A percentile compares a stretch with the other conserved stretches of the same genome.
Evolutionary conservation across 129 eudicot genomes (phyloP).

Genomic region (Chrysanthemum seticuspe): DNA sequence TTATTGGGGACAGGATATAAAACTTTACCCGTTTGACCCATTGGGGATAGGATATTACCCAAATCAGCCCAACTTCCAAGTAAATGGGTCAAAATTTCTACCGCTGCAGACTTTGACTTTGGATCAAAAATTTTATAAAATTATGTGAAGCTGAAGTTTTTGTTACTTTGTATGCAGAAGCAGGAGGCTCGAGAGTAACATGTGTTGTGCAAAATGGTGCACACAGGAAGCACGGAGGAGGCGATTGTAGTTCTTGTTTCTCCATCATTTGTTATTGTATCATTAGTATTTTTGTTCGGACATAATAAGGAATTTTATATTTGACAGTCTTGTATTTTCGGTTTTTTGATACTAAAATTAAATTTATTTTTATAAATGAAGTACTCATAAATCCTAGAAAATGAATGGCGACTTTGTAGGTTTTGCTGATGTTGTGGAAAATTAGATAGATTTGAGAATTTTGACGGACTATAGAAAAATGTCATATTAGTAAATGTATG

Average conservation of each 20-base stretch:
- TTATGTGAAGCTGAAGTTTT: not conserved
- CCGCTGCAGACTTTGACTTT: not conserved
- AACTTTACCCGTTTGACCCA: not conserved
- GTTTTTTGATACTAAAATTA: conserved; percentile 19
- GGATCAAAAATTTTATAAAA: not conserved
- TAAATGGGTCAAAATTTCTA: not conserved
- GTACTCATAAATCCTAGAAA: no score
- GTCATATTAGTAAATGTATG: no score
- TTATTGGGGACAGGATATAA: no score
- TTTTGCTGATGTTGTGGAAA: no score
- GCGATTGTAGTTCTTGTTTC: no score
- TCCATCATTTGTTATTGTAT: no score
- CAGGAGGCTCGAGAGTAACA: conserved; percentile 21
- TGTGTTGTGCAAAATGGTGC: conserved; percentile 5
- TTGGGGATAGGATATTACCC: not conserved
- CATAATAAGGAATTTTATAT: not conserved
- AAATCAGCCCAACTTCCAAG: not conserved
- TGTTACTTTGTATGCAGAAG: conserved; percentile 24
- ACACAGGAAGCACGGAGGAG: no score
- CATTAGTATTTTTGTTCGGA: no score
- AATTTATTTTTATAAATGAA: conserved; percentile 23
- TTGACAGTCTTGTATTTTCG: conserved; percentile 24
- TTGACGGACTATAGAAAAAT: no score
- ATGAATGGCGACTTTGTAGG: no score
- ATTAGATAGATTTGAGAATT: no score